Conservation (phyloP, 1,284 basidiomycete genomes). For the Stygiomarasmius scandens region DNA sequence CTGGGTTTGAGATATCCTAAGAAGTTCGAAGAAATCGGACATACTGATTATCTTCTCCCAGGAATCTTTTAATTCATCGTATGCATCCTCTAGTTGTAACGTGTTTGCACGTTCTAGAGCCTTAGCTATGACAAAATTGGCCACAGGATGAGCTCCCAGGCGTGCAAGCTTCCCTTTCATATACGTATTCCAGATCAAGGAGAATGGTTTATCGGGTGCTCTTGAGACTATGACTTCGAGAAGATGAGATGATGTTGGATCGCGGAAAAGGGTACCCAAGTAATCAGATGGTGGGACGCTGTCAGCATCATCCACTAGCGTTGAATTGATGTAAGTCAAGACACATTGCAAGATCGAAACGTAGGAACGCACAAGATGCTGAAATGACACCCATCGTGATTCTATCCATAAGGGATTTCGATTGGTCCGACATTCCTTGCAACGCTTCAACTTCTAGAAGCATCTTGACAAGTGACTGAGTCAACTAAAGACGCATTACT, state of each 20-base stretch:
- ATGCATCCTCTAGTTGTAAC: constrained; percentile 50
- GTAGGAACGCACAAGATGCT: constrained; percentile 54
- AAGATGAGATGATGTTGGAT: constrained; percentile 86
- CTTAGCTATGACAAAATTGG: constrained; percentile 88
- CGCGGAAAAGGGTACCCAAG: constrained; percentile 77
- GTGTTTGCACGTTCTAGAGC: constrained; percentile 64
- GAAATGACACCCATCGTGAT: constrained; percentile 81
- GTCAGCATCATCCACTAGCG: constrained; percentile 37
- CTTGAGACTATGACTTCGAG: constrained; percentile 76
- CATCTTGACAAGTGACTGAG: constrained; percentile 54
- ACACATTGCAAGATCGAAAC: not conserved
- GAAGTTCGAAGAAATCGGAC: constrained; percentile 22
- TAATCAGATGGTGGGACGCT: constrained; percentile 67
- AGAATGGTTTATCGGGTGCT: constrained; percentile 66
- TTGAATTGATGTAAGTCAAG: constrained; percentile 16
- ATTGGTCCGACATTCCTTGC: constrained; percentile 55
- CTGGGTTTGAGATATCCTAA: constrained; percentile 33
- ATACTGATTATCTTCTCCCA: constrained; percentile 54
- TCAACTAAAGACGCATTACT: not conserved
- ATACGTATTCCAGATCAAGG: constrained; percentile 75
- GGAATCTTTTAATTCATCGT: constrained; percentile 54
- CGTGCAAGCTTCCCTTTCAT: constrained; percentile 73
- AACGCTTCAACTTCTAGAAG: constrained; percentile 79
- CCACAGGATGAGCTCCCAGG: constrained; percentile 83
- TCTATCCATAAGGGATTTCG: constrained; percentile 81